Percentiles rank a stretch among this genome's conserved stretches.
Evolutionary conservation across 345 rosid genomes (phyloP).

Genomic region (Brassica carinata): DNA sequence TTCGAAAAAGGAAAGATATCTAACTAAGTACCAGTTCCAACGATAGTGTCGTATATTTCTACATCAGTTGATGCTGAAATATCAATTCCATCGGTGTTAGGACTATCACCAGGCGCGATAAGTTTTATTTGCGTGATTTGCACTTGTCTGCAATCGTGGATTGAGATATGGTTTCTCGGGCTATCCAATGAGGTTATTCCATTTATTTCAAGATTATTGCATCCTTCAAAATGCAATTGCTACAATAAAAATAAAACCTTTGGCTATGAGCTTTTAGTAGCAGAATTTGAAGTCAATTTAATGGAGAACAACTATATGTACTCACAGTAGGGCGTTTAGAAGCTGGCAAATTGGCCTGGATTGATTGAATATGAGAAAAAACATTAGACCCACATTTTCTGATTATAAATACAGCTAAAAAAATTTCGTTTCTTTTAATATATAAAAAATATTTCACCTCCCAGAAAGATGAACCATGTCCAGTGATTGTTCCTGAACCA

Average conservation of each 20-base stretch:
- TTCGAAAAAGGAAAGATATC: neutral
- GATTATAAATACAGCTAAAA: neutral
- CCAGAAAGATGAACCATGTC: slow-evolving; percentile 37
- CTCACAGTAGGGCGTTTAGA: slow-evolving; percentile 31
- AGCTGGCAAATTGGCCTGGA: neutral
- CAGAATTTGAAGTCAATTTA: neutral
- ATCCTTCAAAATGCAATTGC: slow-evolving; percentile 38
- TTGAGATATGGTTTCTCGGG: slow-evolving; percentile 43
- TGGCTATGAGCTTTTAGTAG: neutral
- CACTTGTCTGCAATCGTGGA: slow-evolving; percentile 28
- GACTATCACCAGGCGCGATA: slow-evolving; percentile 48
- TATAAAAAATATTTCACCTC: neutral
- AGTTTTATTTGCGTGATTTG: slow-evolving; percentile 42
- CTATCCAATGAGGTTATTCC: slow-evolving; percentile 47
- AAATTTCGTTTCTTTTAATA: neutral
- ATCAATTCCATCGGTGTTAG: slow-evolving; percentile 67
- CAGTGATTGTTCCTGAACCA: slow-evolving; percentile 30
- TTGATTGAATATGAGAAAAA: neutral
- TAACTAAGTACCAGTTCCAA: slow-evolving; percentile 49
- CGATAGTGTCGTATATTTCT: slow-evolving; percentile 26
- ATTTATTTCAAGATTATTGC: slow-evolving; percentile 26
- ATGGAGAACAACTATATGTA: neutral
- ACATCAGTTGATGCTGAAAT: slow-evolving; percentile 39
- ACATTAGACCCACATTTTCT: neutral
- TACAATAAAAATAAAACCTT: neutral